These are phyloP conservation scores for Allomyces arbusculus DNA, from an alignment of 192 early-diverging fungal genomes.

Conservation along the genomic window DNA sequence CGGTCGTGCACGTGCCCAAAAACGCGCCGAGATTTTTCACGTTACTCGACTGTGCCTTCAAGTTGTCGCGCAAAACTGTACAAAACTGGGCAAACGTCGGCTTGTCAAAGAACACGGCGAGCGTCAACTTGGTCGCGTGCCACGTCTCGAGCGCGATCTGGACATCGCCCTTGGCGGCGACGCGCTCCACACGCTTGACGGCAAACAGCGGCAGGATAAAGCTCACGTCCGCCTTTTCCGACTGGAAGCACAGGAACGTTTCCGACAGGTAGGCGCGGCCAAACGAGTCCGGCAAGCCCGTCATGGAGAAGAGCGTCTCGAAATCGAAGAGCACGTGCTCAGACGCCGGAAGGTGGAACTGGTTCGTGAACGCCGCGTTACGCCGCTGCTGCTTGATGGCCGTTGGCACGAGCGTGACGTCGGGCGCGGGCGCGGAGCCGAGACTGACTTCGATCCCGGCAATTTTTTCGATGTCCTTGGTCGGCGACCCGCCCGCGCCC, in stretches of 20 bases:
- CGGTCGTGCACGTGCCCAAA: conserved; percentile 57
- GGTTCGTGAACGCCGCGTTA: conserved; percentile 47
- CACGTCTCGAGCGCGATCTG: conserved; percentile 71
- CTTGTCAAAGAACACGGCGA: conserved; percentile 52
- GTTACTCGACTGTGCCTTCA: conserved; percentile 41
- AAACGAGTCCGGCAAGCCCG: conserved; percentile 13
- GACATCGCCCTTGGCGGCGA: conserved; percentile 38
- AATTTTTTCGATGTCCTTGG: neutral
- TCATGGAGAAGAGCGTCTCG: conserved; percentile 25
- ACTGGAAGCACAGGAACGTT: conserved; percentile 67
- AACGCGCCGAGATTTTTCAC: conserved; percentile 69
- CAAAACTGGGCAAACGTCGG: conserved; percentile 62
- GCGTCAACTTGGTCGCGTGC: conserved; percentile 74
- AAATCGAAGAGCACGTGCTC: conserved; percentile 54
- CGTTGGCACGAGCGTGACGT: neutral
- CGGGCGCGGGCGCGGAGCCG: too few species aligned
- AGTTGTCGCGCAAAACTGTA: conserved; percentile 41
- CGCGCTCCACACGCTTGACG: conserved; percentile 73
- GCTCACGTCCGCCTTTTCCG: conserved; percentile 42
- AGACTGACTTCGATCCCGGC: neutral
- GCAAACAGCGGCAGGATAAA: conserved; percentile 72
- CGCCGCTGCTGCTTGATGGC: conserved; percentile 45
- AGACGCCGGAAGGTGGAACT: conserved; percentile 55
- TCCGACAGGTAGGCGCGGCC: conserved; percentile 73
- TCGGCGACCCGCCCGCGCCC: neutral